Percentiles rank a stretch among this genome's conserved stretches.
phyloP scores from a whole-genome alignment of 1,284 basidiomycete species.

The Coniophora puteana region DNA sequence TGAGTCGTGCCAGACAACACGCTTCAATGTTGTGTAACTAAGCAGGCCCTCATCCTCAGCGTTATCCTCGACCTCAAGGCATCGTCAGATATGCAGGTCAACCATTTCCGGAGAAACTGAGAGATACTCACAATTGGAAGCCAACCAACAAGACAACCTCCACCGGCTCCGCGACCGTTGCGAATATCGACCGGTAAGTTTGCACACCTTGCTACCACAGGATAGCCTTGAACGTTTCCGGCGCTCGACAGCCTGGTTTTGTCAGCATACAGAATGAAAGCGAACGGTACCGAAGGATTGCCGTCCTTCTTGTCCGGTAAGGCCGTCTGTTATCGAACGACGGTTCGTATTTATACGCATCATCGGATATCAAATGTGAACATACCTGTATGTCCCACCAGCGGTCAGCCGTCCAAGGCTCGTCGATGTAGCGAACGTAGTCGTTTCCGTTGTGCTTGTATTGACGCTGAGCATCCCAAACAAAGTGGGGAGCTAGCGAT shows the following conservation, averaged over 20 bases:
- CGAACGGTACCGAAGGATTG: background rate
- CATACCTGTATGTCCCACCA: conserved; percentile 26
- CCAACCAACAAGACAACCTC: conserved; percentile 39
- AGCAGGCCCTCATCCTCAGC: conserved; percentile 19
- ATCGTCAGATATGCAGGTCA: background rate
- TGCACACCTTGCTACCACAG: conserved; percentile 33
- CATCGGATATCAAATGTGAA: background rate
- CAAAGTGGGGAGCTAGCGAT: conserved; percentile 16
- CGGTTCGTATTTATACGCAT: background rate
- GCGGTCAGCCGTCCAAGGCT: conserved; percentile 24
- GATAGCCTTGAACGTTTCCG: conserved; percentile 34
- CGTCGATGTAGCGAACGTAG: conserved; percentile 17
- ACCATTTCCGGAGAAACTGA: background rate
- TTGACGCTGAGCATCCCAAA: conserved; percentile 22
- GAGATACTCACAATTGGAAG: conserved; percentile 34
- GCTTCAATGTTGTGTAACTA: conserved; percentile 26
- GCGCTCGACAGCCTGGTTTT: conserved; percentile 4
- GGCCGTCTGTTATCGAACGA: background rate
- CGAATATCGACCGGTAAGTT: conserved; percentile 33
- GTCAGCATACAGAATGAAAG: conserved; percentile 9
- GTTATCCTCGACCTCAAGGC: conserved; percentile 21
- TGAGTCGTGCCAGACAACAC: conserved; percentile 23
- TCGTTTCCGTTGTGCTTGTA: conserved; percentile 16
- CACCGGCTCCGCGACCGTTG: conserved; percentile 34
- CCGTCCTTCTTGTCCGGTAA: conserved; percentile 3